Evolutionary conservation across 2,329 filamentous ascomycete genomes (phyloP), one percentile per base, ranked within the genome.

Genomic region (Pseudopithomyces maydicus): DNA sequence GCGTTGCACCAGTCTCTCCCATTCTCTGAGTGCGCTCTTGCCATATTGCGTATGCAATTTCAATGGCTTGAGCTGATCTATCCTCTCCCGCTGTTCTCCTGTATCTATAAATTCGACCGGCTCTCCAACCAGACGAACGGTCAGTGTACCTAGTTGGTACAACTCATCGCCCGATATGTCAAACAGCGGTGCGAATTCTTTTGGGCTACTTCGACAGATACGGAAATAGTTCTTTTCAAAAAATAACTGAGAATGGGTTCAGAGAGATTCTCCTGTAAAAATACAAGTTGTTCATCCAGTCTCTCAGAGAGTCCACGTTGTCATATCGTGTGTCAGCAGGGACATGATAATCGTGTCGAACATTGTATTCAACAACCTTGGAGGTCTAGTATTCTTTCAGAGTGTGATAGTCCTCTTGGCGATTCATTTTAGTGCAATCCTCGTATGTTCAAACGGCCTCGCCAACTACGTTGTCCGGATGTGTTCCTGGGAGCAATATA

Each of bases 121-220:
- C 26, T 58, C 51, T 46, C 52, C 52, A 44, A 55, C 47, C 11
- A 58, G 56, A 2, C 56, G 52, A 38, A 58, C 42, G 4, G 56
- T 58, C 14, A 58, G 38, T 15, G 29, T 32, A 14, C 36, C 23
- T 14, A 55, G 19, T 22, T 45, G 20, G 14, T 14, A 14, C 46
- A 55, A 44, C 8, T 3, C 20, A 3, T 51, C 38, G 3, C 22
- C 19, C 42, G 23, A 7, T 1, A 57, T 32, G 15, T 54, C 12
- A 14, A 53, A 36, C 32, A 58, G 54, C 12, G 38, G 46, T n/a
- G 39, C 14, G 29, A 58, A 55, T 26, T 47, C 52, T 7, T 14
- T 11, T 15, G 56, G 56, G 26, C 52, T 52, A 35, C 56, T 39
- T 20, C 36, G 32, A 39, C 46, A 50, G 10, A 55, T 26, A 2